Conservation (phyloP, 2,329 filamentous ascomycete species). For the Magnaporthiopsis rhizophila region DNA sequence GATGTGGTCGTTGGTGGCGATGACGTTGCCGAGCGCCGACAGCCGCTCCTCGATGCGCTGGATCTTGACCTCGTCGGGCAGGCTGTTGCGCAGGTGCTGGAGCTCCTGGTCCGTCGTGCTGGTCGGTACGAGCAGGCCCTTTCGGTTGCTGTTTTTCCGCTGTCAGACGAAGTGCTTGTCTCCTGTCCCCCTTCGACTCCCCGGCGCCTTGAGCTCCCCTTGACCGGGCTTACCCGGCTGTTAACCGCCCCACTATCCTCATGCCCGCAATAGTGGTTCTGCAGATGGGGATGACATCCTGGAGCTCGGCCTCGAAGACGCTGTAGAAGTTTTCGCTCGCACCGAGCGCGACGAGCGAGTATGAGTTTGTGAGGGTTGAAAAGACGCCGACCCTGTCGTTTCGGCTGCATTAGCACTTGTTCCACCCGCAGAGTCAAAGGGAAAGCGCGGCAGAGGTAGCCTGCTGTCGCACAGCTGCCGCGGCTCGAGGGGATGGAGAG, state of each 20-base stretch:
- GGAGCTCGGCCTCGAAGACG: slow-evolving; percentile 94
- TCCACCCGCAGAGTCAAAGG: not conserved
- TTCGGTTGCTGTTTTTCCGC: slow-evolving; percentile 62
- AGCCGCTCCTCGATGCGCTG: slow-evolving; percentile 96
- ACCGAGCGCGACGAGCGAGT: slow-evolving; percentile 87
- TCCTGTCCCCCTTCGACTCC: too few species aligned
- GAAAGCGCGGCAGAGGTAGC: slow-evolving; percentile 8
- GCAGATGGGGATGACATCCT: slow-evolving; percentile 95
- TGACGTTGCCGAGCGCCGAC: slow-evolving; percentile 92
- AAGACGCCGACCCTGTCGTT: slow-evolving; percentile 82
- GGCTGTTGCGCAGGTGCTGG: slow-evolving; percentile 89
- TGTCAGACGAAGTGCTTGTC: slow-evolving; percentile 2
- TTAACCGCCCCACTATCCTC: slow-evolving; percentile 90
- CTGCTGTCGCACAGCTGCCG: slow-evolving; percentile 8
- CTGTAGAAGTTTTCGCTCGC: slow-evolving; percentile 99
- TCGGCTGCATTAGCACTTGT: not conserved
- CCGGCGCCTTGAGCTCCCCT: not conserved
- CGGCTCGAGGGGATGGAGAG: slow-evolving; percentile 6
- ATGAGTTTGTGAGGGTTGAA: slow-evolving; percentile 92
- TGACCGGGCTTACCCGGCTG: slow-evolving; percentile 60
- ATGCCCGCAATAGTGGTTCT: slow-evolving; percentile 95
- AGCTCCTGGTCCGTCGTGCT: slow-evolving; percentile 97
- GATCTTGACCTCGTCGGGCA: slow-evolving; percentile 87
- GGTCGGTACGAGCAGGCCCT: slow-evolving; percentile 91
- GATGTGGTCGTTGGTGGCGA: slow-evolving; percentile 94